Evolutionary conservation across 2,329 filamentous ascomycete genomes (phyloP).

Genomic region (Calycina herbarum): DNA sequence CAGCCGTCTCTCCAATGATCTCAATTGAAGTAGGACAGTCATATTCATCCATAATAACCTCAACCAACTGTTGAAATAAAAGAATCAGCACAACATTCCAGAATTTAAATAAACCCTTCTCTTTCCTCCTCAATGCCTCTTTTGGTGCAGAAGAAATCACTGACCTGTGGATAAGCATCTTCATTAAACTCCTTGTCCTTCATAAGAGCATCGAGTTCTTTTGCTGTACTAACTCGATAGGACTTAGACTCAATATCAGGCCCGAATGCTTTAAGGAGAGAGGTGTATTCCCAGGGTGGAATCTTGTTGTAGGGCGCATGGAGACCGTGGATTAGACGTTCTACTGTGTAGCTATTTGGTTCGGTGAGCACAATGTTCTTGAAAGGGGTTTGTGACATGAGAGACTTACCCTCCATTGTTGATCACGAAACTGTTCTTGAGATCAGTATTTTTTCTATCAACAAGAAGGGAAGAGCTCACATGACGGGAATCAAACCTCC

Average conservation of each 20-base stretch:
- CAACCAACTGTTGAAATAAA: neutral
- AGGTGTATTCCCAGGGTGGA: constrained; percentile 47
- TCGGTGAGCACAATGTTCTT: constrained; percentile 45
- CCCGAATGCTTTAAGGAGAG: constrained; percentile 39
- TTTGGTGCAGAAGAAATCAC: neutral
- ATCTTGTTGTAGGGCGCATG: constrained; percentile 54
- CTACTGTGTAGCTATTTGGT: constrained; percentile 59
- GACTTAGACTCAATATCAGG: constrained; percentile 58
- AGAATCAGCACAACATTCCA: neutral
- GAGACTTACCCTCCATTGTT: constrained; percentile 68
- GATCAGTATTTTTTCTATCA: too few species aligned
- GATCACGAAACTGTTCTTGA: constrained; percentile 64
- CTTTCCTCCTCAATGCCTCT: neutral
- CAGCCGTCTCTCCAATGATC: constrained; percentile 2
- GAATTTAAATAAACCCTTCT: neutral
- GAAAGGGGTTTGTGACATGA: neutral
- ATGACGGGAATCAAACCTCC: constrained; percentile 43
- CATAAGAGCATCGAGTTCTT: constrained; percentile 66
- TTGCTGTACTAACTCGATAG: constrained; percentile 67
- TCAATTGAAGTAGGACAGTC: neutral
- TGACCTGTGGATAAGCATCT: constrained; percentile 31
- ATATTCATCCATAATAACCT: neutral
- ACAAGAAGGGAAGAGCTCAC: constrained; percentile 29
- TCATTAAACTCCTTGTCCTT: constrained; percentile 62
- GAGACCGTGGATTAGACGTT: constrained; percentile 55